These are phyloP conservation scores for Skeletonema potamos DNA, from an alignment of 108 stramenopile genomes.

Conservation along the genomic window DNA sequence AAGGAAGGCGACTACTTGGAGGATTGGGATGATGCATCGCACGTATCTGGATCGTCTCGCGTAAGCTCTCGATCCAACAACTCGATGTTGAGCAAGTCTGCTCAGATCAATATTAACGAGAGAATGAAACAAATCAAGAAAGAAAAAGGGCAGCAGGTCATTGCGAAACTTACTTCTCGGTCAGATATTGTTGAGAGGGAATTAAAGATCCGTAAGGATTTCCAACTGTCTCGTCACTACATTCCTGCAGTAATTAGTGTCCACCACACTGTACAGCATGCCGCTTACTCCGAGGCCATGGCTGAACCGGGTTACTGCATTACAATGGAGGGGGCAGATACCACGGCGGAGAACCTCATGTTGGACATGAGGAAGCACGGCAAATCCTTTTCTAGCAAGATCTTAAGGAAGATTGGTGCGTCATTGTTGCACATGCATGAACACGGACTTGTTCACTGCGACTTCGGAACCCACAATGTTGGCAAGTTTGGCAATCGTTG, in stretches of 20 bases:
- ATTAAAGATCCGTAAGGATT: slow-evolving; percentile 81
- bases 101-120: slow-evolving; percentile 76
- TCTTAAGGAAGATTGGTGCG: slow-evolving; percentile 81
- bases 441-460: slow-evolving; percentile 84
- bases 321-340: slow-evolving; percentile 90
- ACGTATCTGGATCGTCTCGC: slow-evolving; percentile 71
- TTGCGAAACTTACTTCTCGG: slow-evolving; percentile 82
- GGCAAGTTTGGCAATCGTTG: slow-evolving; percentile 86
- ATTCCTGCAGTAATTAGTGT: slow-evolving; percentile 88
- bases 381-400: slow-evolving; percentile 75
- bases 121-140: slow-evolving; percentile 74
- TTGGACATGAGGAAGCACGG: slow-evolving; percentile 77
- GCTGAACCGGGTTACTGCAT: slow-evolving; percentile 89
- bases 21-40: slow-evolving; percentile 79
- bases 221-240: slow-evolving; percentile 83
- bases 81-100: slow-evolving; percentile 52
- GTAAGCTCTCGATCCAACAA: slow-evolving; percentile 68
- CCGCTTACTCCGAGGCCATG: slow-evolving; percentile 89
- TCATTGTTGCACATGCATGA: slow-evolving; percentile 85
- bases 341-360: slow-evolving; percentile 88
- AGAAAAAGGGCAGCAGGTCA: slow-evolving; percentile 87
- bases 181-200: slow-evolving; percentile 87
- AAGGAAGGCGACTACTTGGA: slow-evolving; percentile 71
- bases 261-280: slow-evolving; percentile 88
- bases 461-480: slow-evolving; percentile 89